Percentiles rank a stretch among this genome's conserved stretches.
phyloP scores from a whole-genome alignment of 495 filamentous ascomycete genomes.

The Oidiodendron maius region DNA sequence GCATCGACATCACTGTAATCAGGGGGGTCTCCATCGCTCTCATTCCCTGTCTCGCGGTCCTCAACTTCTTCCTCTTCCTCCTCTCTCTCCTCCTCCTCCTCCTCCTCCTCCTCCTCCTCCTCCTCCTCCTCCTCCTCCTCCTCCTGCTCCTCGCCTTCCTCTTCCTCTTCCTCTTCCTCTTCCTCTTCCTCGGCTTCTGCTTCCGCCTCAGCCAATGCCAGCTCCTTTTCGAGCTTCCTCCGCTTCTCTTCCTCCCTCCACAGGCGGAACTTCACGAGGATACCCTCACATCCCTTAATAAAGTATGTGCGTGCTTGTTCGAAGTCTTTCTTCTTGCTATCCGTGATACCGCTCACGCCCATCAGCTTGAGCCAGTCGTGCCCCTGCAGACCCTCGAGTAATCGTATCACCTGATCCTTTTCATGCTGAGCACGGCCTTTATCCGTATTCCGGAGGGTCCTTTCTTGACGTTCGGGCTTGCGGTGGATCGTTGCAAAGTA shows the following conservation, averaged over 20 bases:
- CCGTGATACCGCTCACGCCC: constrained; percentile 84
- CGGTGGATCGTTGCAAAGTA: constrained; percentile 65
- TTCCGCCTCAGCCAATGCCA: constrained; percentile 37
- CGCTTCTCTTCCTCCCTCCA: constrained; percentile 92
- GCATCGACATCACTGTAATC: constrained; percentile 70
- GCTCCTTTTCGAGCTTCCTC: constrained; percentile 63
- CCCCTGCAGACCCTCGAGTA: constrained; percentile 82
- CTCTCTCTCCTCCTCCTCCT: constrained; percentile 34
- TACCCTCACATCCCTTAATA: constrained; percentile 67
- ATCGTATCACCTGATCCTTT: constrained; percentile 75
- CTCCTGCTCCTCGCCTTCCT: too few relatives aligned
- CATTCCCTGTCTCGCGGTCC: constrained; percentile 20
- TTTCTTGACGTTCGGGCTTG: constrained; percentile 80
- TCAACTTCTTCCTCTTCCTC: constrained; percentile 29
- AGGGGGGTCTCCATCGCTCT: constrained; percentile 45
- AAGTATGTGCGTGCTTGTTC: constrained; percentile 82
- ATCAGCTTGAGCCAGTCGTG: constrained; percentile 90
- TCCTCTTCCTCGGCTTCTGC: constrained; percentile 34
- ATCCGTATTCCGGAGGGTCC: constrained; percentile 88
- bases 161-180: constrained; percentile 28
- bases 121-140: constrained; percentile 35
- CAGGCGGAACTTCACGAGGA: constrained; percentile 77
- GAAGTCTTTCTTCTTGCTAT: constrained; percentile 74
- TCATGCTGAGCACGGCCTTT: constrained; percentile 89
- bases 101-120: constrained; percentile 32